These are phyloP conservation scores for Viridothelium virens DNA, from an alignment of 495 filamentous ascomycete genomes.

Conservation along the genomic window DNA sequence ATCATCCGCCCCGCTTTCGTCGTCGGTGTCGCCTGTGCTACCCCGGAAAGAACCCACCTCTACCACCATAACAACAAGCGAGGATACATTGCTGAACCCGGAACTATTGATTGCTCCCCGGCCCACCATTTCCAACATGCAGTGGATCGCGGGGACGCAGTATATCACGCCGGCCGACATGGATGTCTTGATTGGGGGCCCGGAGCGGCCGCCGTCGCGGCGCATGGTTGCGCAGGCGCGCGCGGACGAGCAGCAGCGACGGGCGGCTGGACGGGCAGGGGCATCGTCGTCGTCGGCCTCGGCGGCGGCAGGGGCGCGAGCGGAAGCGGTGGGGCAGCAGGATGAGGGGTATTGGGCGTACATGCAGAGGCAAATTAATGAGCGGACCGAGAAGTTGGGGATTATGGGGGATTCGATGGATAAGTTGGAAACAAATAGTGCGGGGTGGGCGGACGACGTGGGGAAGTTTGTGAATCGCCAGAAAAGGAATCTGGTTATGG, in stretches of 20 bases:
- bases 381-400: slow-evolving; percentile 78
- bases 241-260: slow-evolving; percentile 50
- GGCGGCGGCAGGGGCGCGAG: not conserved
- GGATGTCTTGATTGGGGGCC: slow-evolving; percentile 83
- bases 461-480: slow-evolving; percentile 75
- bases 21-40: too few relatives aligned
- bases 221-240: slow-evolving; percentile 64
- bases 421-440: slow-evolving; percentile 65
- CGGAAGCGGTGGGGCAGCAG: slow-evolving; percentile 23
- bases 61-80: not conserved
- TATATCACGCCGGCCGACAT: slow-evolving; percentile 84
- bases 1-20: too few relatives aligned
- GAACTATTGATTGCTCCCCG: slow-evolving; percentile 62
- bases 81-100: slow-evolving; percentile 70
- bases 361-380: slow-evolving; percentile 75
- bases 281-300: slow-evolving; percentile 13
- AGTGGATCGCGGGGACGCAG: slow-evolving; percentile 95
- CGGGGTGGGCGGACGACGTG: slow-evolving; percentile 77
- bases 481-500: slow-evolving; percentile 73
- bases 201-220: slow-evolving; percentile 73
- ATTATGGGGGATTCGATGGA: slow-evolving; percentile 80
- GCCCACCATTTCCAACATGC: slow-evolving; percentile 90
- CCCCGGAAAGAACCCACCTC: too few relatives aligned
- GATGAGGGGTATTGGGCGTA: slow-evolving; percentile 59
- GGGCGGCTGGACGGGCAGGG: slow-evolving; percentile 45